These are phyloP conservation scores for Neocallimastix lanati DNA, from an alignment of 192 early-diverging fungal species.

Conservation along the genomic window DNA sequence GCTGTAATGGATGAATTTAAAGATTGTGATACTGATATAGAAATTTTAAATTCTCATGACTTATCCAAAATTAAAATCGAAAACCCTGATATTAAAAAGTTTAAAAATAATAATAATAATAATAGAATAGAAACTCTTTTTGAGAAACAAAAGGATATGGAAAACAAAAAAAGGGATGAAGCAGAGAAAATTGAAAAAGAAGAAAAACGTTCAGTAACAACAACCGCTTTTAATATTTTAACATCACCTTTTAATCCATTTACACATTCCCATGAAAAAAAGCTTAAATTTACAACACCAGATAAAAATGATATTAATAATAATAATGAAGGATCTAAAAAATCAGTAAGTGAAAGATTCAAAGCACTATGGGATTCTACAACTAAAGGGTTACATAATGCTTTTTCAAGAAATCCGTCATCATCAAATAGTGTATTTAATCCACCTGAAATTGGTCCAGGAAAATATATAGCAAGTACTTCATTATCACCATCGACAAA, in stretches of 20 bases:
- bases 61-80: background rate
- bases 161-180: background rate
- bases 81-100: background rate
- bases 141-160: background rate
- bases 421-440: no score
- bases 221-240: background rate
- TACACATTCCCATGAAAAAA: background rate
- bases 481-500: background rate
- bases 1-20: background rate
- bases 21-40: background rate
- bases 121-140: background rate
- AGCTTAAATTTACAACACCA: background rate
- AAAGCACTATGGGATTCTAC: background rate
- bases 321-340: background rate
- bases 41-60: no score
- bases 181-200: no score
- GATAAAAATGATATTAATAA: background rate
- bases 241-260: background rate
- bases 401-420: background rate
- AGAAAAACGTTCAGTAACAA: background rate
- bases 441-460: no score
- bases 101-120: background rate
- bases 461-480: background rate
- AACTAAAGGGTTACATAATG: background rate
- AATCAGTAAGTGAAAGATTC: background rate